phyloP scores from a whole-genome alignment of 768 basidiomycete genomes.

The Lactifluus hygrophoroides region DNA sequence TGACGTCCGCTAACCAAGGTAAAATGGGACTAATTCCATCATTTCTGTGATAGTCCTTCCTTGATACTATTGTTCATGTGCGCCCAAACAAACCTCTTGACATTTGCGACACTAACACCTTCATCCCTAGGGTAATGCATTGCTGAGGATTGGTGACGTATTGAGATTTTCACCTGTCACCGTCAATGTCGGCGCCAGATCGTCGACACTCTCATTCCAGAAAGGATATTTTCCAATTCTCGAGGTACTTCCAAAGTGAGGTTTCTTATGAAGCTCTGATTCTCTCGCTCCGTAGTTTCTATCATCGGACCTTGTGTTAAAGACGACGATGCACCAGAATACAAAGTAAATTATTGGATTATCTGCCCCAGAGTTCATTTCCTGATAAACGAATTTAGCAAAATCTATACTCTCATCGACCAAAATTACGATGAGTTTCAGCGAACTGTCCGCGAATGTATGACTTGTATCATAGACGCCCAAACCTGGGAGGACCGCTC shows the following conservation, averaged over 20 bases:
- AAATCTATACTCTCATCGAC: slow-evolving; percentile 24
- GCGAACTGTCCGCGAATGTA: slow-evolving; percentile 17
- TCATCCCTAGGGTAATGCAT: slow-evolving; percentile 22
- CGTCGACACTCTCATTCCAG: slow-evolving; percentile 26
- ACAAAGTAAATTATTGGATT: slow-evolving; percentile 24
- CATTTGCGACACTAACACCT: background rate
- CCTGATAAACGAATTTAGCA: slow-evolving; percentile 6
- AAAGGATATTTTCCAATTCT: slow-evolving; percentile 28
- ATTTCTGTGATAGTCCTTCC: slow-evolving; percentile 20
- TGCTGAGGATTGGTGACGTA: slow-evolving; percentile 28
- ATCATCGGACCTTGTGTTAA: slow-evolving; percentile 26
- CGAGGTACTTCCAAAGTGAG: slow-evolving; percentile 18
- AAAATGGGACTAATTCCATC: background rate
- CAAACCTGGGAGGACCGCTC: slow-evolving; percentile 24
- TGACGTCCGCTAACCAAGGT: background rate
- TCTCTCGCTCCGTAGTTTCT: slow-evolving; percentile 23
- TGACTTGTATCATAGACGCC: slow-evolving; percentile 22
- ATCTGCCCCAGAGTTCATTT: background rate
- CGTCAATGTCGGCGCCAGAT: slow-evolving; percentile 11
- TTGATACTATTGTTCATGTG: slow-evolving; percentile 23
- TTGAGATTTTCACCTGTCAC: slow-evolving; percentile 23
- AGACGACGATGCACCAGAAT: slow-evolving; percentile 26
- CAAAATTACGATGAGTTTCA: slow-evolving; percentile 24
- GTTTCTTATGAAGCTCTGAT: background rate
- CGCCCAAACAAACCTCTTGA: background rate